Evolutionary conservation across 306 rosid genomes (phyloP).

Genomic region (Cicer pinnatifidum): DNA sequence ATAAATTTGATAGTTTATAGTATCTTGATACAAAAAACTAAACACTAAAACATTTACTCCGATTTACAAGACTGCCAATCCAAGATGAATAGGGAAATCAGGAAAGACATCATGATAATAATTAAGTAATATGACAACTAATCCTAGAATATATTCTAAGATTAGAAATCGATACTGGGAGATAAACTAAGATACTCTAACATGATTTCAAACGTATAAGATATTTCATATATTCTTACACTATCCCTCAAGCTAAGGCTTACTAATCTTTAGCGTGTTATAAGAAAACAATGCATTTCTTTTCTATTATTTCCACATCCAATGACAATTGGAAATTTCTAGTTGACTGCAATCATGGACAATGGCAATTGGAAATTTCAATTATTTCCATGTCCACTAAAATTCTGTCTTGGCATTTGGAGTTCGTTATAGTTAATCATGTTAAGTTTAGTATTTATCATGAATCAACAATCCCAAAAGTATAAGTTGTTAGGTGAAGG

Average conservation of each 20-base stretch:
- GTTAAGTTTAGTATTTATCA: conserved; percentile 32
- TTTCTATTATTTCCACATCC: too few relatives aligned
- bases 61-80: neutral
- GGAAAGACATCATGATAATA: too few relatives aligned
- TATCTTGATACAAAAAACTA: conserved; percentile 4
- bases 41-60: neutral
- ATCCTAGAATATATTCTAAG: too few relatives aligned
- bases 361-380: conserved; percentile 17
- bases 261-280: too few relatives aligned
- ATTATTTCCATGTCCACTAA: conserved; percentile 14
- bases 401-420: conserved; percentile 15
- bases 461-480: neutral
- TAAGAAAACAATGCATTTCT: too few relatives aligned
- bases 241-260: too few relatives aligned
- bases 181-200: neutral
- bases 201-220: too few relatives aligned
- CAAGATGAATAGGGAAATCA: neutral
- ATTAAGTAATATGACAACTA: too few relatives aligned
- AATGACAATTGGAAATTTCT: too few relatives aligned
- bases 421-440: conserved; percentile 28
- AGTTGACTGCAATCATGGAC: conserved; percentile 4
- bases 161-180: neutral
- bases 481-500: neutral
- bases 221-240: too few relatives aligned
- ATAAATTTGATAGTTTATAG: neutral